Base-by-base conservation (phyloP, 2,329 filamentous ascomycete species). In the Saccharata proteae region DNA sequence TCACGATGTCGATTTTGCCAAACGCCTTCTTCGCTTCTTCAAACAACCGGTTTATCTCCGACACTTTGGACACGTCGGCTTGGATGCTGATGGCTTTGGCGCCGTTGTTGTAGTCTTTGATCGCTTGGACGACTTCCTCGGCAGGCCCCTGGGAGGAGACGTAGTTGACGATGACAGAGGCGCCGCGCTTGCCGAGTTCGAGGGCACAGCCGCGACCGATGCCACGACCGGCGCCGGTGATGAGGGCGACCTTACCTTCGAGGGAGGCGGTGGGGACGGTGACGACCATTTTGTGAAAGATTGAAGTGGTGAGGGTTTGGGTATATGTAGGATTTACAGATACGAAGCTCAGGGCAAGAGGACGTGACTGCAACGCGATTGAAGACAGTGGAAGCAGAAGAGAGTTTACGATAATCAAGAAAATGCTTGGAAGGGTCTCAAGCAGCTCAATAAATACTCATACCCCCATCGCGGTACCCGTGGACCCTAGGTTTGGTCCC, bases 141-240 rank as follows among this genome's bases (percentile, higher is more conserved):
- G 64, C 64, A 16, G 59, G 53, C 22, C 54, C 51, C 40, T 62
- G 57, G 47, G 66, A 67, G 40, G 66, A 65, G 40, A 72, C 72
- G 43, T 74, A 68, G 57, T 80, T 81, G 50, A 82, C 67, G 16
- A 80, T 63, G 31, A 81, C 63, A 34, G 63, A 71, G 45, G 69
- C 70, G 23, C 76, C 76, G 40, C 74, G 73, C 48, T 67, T 65
- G 49, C 68, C 75, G 23, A 80, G 71, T 55, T 79, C 74, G 32
- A 78, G 62, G 40, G 76, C 75, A 32, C 77, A 77, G 32, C 74
- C 74, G 31, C 63, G 59, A 22, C 76, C 76, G 44, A 80, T 80
- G 35, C 77, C 77, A 20, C 74, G 73, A 31, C 74, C 72, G 29
- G 69, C 53, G 23, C 55, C 76, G 11, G 76, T 80, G 52, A 80